phyloP scores from a whole-genome alignment of 495 filamentous ascomycete genomes.

The Diplogelasinospora grovesii region DNA sequence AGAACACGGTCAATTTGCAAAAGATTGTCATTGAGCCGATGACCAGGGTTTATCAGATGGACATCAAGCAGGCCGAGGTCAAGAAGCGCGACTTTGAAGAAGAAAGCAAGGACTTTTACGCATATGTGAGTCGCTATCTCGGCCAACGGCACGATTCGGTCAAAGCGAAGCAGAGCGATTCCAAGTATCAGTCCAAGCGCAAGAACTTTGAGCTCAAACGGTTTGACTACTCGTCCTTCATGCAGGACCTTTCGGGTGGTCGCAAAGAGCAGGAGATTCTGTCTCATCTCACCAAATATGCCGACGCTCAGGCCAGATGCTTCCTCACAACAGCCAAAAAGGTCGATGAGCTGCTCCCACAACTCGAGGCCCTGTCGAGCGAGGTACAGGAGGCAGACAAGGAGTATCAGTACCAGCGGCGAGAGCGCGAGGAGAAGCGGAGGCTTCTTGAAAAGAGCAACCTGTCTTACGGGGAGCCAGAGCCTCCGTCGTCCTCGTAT shows the following conservation, averaged over 20 bases:
- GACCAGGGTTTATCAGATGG: slow-evolving; percentile 80
- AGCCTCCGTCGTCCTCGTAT: no score
- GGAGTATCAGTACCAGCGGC: slow-evolving; percentile 87
- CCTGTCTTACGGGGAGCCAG: slow-evolving; percentile 73
- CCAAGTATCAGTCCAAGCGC: slow-evolving; percentile 91
- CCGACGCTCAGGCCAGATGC: slow-evolving; percentile 78
- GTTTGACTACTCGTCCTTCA: slow-evolving; percentile 98
- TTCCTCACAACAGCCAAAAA: slow-evolving; percentile 79
- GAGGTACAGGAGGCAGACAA: slow-evolving; percentile 91
- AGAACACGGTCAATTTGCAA: slow-evolving; percentile 78
- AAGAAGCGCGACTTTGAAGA: slow-evolving; percentile 99
- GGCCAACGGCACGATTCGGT: slow-evolving; percentile 91
- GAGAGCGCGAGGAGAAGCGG: slow-evolving; percentile 89
- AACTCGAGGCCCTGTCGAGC: slow-evolving; percentile 82
- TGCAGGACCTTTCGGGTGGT: slow-evolving; percentile 96
- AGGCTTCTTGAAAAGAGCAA: slow-evolving; percentile 83
- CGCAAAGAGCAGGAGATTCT: slow-evolving; percentile 97
- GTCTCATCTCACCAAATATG: slow-evolving; percentile 91
- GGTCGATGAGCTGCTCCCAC: slow-evolving; percentile 80
- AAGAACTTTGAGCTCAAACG: slow-evolving; percentile 93
- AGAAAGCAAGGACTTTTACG: slow-evolving; percentile 96
- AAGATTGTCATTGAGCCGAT: slow-evolving; percentile 92
- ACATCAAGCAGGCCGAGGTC: slow-evolving; percentile 95
- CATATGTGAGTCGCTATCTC: slow-evolving; percentile 87
- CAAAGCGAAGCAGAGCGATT: slow-evolving; percentile 97